Conservation (phyloP, 2,329 filamentous ascomycete genomes). For the Fusarium dlaminii region DNA sequence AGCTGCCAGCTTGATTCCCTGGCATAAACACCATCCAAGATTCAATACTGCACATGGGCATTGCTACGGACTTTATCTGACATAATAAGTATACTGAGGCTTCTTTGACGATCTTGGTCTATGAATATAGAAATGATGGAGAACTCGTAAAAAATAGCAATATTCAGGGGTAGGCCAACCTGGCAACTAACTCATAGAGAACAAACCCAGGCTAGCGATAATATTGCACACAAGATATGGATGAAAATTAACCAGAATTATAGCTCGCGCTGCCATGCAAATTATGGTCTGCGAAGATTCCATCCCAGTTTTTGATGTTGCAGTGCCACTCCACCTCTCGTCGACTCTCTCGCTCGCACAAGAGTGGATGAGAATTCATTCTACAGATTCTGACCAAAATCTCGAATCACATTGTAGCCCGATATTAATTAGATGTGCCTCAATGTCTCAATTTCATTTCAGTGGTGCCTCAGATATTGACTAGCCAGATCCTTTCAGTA, state of each 20-base stretch:
- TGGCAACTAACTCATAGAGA: not conserved
- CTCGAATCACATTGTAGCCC: not conserved
- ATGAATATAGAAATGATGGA: not conserved
- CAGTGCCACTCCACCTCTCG: not conserved
- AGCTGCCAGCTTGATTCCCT: not conserved
- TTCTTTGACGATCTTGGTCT: rapidly evolving
- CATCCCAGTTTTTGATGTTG: not conserved
- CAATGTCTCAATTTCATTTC: not conserved
- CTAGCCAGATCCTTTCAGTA: conserved; percentile 8
- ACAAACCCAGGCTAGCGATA: too few species aligned
- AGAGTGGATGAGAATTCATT: not conserved
- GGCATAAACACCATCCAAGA: not conserved
- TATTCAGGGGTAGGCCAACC: not conserved
- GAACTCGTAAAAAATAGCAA: not conserved
- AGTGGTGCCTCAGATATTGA: not conserved
- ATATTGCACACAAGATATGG: not conserved
- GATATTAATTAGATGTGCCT: not conserved
- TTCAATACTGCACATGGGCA: not conserved
- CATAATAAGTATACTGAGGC: too few species aligned
- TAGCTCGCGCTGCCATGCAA: not conserved
- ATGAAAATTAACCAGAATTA: rapidly evolving
- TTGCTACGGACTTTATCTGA: too few species aligned
- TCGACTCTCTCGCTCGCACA: not conserved
- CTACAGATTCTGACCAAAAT: not conserved
- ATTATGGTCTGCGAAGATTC: not conserved